Evolutionary conservation across 192 early-diverging fungal species (phyloP).

Genomic region (Gaertneriomyces semiglobifer): DNA sequence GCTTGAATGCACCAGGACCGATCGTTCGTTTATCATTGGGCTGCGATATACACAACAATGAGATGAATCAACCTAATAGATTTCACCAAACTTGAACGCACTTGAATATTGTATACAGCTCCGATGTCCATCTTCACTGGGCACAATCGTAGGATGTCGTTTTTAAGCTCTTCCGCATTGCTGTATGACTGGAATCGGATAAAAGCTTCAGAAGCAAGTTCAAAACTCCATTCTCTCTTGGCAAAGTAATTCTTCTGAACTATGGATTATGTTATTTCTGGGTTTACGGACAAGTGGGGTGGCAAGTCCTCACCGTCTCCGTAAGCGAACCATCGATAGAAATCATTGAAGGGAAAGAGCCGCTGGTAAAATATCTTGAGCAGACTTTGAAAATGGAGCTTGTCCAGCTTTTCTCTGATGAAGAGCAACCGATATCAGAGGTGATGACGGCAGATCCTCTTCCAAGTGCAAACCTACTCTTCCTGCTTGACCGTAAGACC

Average conservation of each 20-base stretch:
- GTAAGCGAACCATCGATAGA: conserved; percentile 86
- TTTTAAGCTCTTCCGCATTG: conserved; percentile 65
- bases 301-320: conserved; percentile 46
- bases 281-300: neutral
- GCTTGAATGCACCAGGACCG: conserved; percentile 65
- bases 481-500: too few relatives aligned
- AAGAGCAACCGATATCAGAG: too few relatives aligned
- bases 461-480: too few relatives aligned
- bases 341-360: conserved; percentile 79
- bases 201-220: conserved; percentile 72
- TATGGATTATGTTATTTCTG: neutral
- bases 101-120: conserved; percentile 81
- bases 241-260: conserved; percentile 69
- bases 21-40: conserved; percentile 83
- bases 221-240: conserved; percentile 92
- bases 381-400: conserved; percentile 16
- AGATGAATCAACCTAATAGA: neutral
- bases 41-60: conserved; percentile 26
- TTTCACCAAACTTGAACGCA: conserved; percentile 19
- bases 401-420: too few relatives aligned
- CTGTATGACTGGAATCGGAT: conserved; percentile 87
- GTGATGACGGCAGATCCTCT: too few relatives aligned
- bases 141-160: conserved; percentile 66
- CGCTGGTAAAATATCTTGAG: conserved; percentile 70
- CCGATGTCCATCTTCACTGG: conserved; percentile 97